Base-by-base conservation (phyloP, 2,329 filamentous ascomycete species). In the Orbilia quercus region DNA sequence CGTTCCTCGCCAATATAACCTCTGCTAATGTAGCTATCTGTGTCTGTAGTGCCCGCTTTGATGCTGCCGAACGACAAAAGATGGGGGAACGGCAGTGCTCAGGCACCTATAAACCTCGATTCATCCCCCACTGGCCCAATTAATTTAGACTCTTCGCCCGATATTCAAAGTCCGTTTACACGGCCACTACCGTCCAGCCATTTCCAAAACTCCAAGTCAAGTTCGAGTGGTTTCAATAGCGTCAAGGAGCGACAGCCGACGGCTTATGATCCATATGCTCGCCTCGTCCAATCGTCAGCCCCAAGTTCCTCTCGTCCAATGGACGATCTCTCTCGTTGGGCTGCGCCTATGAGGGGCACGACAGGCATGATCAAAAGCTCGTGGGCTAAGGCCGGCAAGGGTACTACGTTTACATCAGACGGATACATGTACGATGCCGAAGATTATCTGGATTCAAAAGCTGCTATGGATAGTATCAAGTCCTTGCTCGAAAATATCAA, bases 401-500 rank as follows among this genome's bases (percentile, higher is more conserved):
- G 70, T 16, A 53, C 70, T n/a, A 74, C 70, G 9, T 67, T 74
- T 16, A 67, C 70, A 1, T 63, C 64, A 7, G 70, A 74, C 28
- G 70, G 70, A 4, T 67, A 69, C 22, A 47, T 23, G 18, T 74
- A 74, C 16, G 44, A 69, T 59, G 55, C 57, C 28, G 22, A 34
- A 6, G 70, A 74, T 28, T 92, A 90, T 76, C 87, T 90, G 4
- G 90, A 93, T 76, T 87, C 89, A 0, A 83, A 83, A 67, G 89
- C 91, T 79, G 90, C 91, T 9, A 87, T 86, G 55, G 88, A 89
- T 50, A 91, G 94, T 76, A 84, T 95, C 75, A 95, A 95, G 79
- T 90, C 89, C 6, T 80, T 95, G n/a, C 83, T 95, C 1, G 91
- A 94, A 79, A 91, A 90, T 6, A 90, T 90, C 7, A 88, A 94